These are phyloP conservation scores for Westerdykella ornata DNA, from an alignment of 2,329 filamentous ascomycete genomes.

Conservation along the genomic window DNA sequence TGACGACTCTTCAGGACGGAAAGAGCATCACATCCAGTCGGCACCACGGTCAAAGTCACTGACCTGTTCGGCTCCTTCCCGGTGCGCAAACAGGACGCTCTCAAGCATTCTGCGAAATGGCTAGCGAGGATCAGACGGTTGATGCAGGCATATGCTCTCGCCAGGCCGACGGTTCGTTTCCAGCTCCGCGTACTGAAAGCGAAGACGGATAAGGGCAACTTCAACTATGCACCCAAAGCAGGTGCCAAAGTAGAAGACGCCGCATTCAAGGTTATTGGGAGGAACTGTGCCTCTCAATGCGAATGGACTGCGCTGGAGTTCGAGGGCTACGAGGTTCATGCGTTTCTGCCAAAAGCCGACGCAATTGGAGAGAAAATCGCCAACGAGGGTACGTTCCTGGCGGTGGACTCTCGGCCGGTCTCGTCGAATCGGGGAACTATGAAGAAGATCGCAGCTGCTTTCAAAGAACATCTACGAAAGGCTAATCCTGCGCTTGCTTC, in stretches of 20 bases:
- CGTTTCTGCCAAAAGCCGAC: slow-evolving; percentile 51
- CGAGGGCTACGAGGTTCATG: slow-evolving; percentile 47
- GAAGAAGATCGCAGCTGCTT: slow-evolving; percentile 53
- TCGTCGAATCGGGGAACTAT: slow-evolving; percentile 49
- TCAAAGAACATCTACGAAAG: slow-evolving; percentile 46
- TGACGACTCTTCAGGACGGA: slow-evolving; percentile 15
- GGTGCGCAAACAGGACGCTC: slow-evolving; percentile 54
- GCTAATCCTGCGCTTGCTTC: slow-evolving; percentile 16
- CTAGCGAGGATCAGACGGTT: slow-evolving; percentile 54
- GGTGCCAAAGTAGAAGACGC: slow-evolving; percentile 51
- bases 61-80: slow-evolving; percentile 56
- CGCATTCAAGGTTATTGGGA: slow-evolving; percentile 56
- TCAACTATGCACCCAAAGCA: slow-evolving; percentile 56
- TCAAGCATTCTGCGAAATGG: slow-evolving; percentile 54
- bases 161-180: slow-evolving; percentile 57
- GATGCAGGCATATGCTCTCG: slow-evolving; percentile 59
- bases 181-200: slow-evolving; percentile 53
- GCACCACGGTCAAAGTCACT: slow-evolving; percentile 59
- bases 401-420: slow-evolving; percentile 62
- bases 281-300: slow-evolving; percentile 51
- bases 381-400: slow-evolving; percentile 51
- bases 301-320: slow-evolving; percentile 35
- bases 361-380: slow-evolving; percentile 39
- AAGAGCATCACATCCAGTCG: slow-evolving; percentile 52
- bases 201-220: slow-evolving; percentile 47